Evolutionary conservation across 495 filamentous ascomycete genomes (phyloP).

Genomic region (Podospora australis): DNA sequence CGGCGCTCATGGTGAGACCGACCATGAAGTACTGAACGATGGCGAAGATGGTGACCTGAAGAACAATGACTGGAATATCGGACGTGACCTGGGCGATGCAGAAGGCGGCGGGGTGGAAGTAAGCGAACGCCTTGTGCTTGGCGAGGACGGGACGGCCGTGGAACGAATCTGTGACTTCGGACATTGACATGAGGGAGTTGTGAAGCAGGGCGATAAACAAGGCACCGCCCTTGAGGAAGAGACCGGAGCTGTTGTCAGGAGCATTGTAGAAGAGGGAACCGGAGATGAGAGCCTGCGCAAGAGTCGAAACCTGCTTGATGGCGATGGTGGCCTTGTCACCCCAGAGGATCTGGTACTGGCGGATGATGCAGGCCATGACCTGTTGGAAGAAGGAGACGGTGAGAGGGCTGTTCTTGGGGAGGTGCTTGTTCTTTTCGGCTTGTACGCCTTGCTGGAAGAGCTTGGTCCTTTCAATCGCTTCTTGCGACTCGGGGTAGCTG

Average conservation of each 20-base stretch:
- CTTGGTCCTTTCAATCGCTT: constrained; percentile 39
- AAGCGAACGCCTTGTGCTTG: constrained; percentile 77
- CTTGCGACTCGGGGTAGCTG: constrained; percentile 40
- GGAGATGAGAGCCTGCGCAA: constrained; percentile 69
- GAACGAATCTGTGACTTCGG: constrained; percentile 70
- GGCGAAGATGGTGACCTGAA: constrained; percentile 66
- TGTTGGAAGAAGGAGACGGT: constrained; percentile 52
- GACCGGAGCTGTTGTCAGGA: constrained; percentile 49
- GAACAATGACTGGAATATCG: constrained; percentile 65
- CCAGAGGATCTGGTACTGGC: constrained; percentile 54
- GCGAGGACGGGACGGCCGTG: constrained; percentile 63
- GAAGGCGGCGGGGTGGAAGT: constrained; percentile 74
- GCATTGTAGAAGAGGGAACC: constrained; percentile 70
- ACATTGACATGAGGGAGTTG: constrained; percentile 72
- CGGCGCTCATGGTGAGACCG: constrained; percentile 57
- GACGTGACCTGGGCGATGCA: constrained; percentile 72
- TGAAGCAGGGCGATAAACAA: constrained; percentile 72
- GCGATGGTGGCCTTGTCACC: constrained; percentile 53
- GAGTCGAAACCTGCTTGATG: constrained; percentile 45
- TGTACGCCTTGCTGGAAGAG: constrained; percentile 42
- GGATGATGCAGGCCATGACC: constrained; percentile 45
- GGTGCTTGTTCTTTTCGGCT: constrained; percentile 38
- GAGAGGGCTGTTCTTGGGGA: constrained; percentile 40
- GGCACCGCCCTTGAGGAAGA: constrained; percentile 49
- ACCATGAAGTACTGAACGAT: constrained; percentile 74